These are phyloP conservation scores for Saccharomycopsis capsularis DNA, from an alignment of 805 yeast species.

Conservation along the genomic window DNA sequence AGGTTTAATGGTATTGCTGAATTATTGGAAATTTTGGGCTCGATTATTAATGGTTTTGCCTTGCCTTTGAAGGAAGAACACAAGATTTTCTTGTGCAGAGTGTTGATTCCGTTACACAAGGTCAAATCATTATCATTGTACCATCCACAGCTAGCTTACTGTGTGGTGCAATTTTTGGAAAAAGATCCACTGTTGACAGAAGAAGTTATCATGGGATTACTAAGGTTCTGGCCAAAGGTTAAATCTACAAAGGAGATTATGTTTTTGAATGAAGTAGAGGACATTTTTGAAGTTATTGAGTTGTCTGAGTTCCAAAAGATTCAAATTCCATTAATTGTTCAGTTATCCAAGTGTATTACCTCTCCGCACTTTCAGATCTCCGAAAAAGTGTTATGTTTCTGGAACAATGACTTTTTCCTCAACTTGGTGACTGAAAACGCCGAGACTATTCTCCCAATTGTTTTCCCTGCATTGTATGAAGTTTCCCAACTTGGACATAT, in stretches of 20 bases:
- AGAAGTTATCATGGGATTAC: slow-evolving; percentile 90
- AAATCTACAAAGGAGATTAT: slow-evolving; percentile 92
- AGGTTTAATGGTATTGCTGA: slow-evolving; percentile 95
- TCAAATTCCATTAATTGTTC: slow-evolving; percentile 89
- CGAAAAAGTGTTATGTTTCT: slow-evolving; percentile 87
- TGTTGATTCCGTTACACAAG: slow-evolving; percentile 87
- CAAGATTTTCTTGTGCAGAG: slow-evolving; percentile 79
- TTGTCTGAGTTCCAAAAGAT: slow-evolving; percentile 87
- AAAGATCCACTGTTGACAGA: slow-evolving; percentile 90
- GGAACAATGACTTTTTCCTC: slow-evolving; percentile 92
- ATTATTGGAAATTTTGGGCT: slow-evolving; percentile 87
- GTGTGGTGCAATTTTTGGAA: slow-evolving; percentile 93
- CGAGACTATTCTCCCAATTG: slow-evolving; percentile 85
- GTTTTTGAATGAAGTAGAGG: slow-evolving; percentile 94
- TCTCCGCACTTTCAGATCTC: slow-evolving; percentile 97
- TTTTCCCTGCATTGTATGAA: slow-evolving; percentile 85
- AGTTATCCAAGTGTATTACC: slow-evolving; percentile 85
- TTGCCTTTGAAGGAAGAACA: slow-evolving; percentile 96
- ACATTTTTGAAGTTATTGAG: slow-evolving; percentile 92
- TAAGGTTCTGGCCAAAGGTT: slow-evolving; percentile 95
- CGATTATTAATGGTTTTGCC: slow-evolving; percentile 96
- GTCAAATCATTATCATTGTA: slow-evolving; percentile 81
- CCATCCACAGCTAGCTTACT: slow-evolving; percentile 95
- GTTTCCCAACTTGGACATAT: slow-evolving; percentile 40
- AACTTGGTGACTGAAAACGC: slow-evolving; percentile 87